Percentiles rank a stretch among this genome's conserved stretches.
Evolutionary conservation across 495 filamentous ascomycete species (phyloP).

Genomic region (Cryomyces antarcticus): DNA sequence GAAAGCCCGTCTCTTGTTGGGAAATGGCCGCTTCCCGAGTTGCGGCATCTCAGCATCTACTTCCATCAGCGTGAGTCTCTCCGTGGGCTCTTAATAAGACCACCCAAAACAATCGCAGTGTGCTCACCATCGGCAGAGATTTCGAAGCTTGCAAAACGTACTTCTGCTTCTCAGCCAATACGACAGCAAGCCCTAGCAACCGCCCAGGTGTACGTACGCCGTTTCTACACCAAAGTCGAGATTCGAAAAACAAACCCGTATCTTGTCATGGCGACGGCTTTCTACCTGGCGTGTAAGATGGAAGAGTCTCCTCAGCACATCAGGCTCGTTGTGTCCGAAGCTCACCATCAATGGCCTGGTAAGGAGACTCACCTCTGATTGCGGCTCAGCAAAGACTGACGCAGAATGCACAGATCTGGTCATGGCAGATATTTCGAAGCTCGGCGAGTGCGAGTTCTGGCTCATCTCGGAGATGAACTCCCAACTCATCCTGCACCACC

Average conservation of each 20-base stretch:
- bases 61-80: constrained; percentile 60
- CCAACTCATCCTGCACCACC: constrained; percentile 87
- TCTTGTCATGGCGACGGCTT: constrained; percentile 68
- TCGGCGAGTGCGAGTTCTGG: constrained; percentile 93
- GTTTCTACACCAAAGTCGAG: constrained; percentile 82
- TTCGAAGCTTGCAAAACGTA: constrained; percentile 2
- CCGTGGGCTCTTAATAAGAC: background rate
- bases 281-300: constrained; percentile 97
- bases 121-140: background rate
- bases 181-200: constrained; percentile 89
- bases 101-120: background rate
- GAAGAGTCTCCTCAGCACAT: constrained; percentile 97
- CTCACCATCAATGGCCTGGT: constrained; percentile 74
- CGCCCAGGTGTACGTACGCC: constrained; percentile 80
- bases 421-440: constrained; percentile 57
- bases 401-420: constrained; percentile 41
- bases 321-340: constrained; percentile 64
- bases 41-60: constrained; percentile 70
- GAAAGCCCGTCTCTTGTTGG: constrained; percentile 48
- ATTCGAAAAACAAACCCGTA: constrained; percentile 89
- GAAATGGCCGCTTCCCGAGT: constrained; percentile 63
- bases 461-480: constrained; percentile 90
- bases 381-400: constrained; percentile 6
- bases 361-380: constrained; percentile 10
- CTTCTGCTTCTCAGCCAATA: background rate